Evolutionary conservation across 441 rosid species (phyloP).

Genomic region (Euphorbia celastroides): DNA sequence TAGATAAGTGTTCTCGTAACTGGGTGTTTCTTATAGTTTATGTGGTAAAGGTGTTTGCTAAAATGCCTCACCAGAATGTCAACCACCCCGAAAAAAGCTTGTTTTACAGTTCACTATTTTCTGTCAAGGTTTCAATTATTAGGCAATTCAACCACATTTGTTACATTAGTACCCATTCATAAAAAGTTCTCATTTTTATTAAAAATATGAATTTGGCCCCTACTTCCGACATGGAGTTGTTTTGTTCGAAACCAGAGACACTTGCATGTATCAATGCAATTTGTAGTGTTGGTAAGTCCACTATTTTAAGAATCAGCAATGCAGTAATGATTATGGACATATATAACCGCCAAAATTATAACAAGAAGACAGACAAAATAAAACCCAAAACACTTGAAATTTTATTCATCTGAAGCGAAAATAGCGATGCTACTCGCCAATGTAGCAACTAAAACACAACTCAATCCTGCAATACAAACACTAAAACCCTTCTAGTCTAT

Average conservation of each 20-base stretch:
- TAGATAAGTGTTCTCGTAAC: background rate
- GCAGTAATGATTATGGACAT: no score
- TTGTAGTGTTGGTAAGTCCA: no score
- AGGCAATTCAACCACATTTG: background rate
- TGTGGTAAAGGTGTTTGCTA: conserved; percentile 19
- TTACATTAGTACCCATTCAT: background rate
- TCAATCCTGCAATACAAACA: background rate
- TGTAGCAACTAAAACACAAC: background rate
- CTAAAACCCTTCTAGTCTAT: background rate
- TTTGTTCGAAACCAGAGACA: background rate
- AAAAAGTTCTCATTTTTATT: background rate
- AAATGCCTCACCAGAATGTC: conserved; percentile 59
- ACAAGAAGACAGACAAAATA: no score
- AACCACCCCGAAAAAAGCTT: background rate
- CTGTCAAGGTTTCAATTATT: background rate
- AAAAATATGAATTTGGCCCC: background rate
- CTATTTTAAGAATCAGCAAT: no score
- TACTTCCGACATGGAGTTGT: background rate
- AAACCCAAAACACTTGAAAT: no score
- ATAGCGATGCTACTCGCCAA: no score
- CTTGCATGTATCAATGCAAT: background rate
- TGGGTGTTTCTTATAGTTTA: background rate
- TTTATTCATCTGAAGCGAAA: no score
- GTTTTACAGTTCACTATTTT: background rate
- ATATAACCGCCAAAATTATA: no score